Evolutionary conservation across 169 alveolate genomes (phyloP).

Genomic region (Plasmodium knowlesi): DNA sequence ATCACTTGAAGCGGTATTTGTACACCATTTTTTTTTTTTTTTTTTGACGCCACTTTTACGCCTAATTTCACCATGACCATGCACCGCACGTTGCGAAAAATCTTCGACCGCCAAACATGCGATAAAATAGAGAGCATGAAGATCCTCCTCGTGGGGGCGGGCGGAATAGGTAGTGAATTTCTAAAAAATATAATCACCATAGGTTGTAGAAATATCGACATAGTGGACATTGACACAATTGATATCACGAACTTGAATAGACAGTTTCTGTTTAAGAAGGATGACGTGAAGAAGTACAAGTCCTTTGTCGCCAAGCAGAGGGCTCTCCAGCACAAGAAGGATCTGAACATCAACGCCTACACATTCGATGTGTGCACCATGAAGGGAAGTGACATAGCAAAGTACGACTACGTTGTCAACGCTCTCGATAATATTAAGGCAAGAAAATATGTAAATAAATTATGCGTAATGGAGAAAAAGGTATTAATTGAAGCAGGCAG

Average conservation of each 20-base stretch:
- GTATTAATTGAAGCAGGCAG: slow-evolving; percentile 97
- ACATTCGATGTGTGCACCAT: slow-evolving; percentile 89
- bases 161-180: slow-evolving; percentile 99
- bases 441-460: slow-evolving; percentile 93
- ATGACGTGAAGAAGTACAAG: slow-evolving; percentile 85
- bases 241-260: slow-evolving; percentile 98
- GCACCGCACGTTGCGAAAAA: slow-evolving; percentile 34
- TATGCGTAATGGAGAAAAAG: slow-evolving; percentile 91
- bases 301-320: slow-evolving; percentile 92
- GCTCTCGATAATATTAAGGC: slow-evolving; percentile 97
- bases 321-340: slow-evolving; percentile 74
- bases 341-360: slow-evolving; percentile 75
- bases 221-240: slow-evolving; percentile 97
- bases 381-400: slow-evolving; percentile 79
- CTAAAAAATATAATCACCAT: slow-evolving; percentile 94
- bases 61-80: not conserved
- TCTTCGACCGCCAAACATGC: slow-evolving; percentile 73
- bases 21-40: not conserved
- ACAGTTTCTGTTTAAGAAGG: slow-evolving; percentile 94
- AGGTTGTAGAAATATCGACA: slow-evolving; percentile 93
- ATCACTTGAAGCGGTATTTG: not conserved
- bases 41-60: not conserved
- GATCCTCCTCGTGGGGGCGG: slow-evolving; percentile 96
- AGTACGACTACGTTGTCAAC: slow-evolving; percentile 93
- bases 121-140: slow-evolving; percentile 77